These are phyloP conservation scores for Trichoderma lentiforme DNA, from an alignment of 2,329 filamentous ascomycete species.

Conservation along the genomic window DNA sequence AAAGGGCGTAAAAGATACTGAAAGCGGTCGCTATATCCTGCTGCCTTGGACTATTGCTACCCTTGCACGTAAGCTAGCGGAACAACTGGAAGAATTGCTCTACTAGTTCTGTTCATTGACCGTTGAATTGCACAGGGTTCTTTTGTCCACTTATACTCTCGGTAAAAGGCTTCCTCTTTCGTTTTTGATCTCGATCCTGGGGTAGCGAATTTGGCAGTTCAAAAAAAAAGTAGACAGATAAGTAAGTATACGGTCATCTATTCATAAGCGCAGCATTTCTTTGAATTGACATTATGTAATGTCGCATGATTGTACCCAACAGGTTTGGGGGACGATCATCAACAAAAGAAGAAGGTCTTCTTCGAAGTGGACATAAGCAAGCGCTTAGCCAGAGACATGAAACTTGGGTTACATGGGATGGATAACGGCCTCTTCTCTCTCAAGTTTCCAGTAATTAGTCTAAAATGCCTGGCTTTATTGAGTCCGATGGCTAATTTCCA, in stretches of 20 bases:
- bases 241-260: neutral
- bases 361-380: neutral
- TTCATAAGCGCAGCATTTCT: neutral
- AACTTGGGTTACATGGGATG: neutral
- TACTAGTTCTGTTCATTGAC: neutral
- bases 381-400: neutral
- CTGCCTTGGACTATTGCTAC: neutral
- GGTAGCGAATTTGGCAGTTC: neutral
- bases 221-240: neutral
- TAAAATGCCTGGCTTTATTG: neutral
- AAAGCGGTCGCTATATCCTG: neutral
- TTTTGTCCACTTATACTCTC: neutral
- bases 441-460: neutral
- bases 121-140: neutral
- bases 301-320: neutral
- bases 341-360: neutral
- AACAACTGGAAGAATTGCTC: neutral
- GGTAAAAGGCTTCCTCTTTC: neutral
- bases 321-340: neutral
- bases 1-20: neutral
- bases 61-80: neutral
- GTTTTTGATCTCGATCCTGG: neutral
- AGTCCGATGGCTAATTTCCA: neutral
- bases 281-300: neutral
- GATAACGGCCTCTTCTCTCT: neutral